These are phyloP conservation scores for Ascochyta lentis DNA, from an alignment of 2,329 filamentous ascomycete species.

Conservation along the genomic window DNA sequence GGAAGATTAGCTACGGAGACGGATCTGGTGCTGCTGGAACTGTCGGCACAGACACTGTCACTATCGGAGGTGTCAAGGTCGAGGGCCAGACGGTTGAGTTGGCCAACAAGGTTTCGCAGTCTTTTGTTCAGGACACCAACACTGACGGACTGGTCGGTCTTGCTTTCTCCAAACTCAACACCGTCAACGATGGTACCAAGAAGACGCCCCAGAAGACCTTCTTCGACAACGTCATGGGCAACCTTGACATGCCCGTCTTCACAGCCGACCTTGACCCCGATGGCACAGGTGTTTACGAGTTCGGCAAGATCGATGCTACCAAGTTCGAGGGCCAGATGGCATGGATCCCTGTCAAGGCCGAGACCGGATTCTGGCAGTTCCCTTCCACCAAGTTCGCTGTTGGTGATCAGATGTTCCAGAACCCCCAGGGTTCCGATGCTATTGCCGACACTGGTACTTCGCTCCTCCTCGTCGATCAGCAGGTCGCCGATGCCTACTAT, in stretches of 20 bases:
- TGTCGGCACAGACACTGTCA: conserved; percentile 73
- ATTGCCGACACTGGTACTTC: conserved; percentile 66
- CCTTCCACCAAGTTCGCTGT: conserved; percentile 64
- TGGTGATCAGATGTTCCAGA: conserved; percentile 60
- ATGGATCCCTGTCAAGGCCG: conserved; percentile 67
- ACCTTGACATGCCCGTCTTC: conserved; percentile 71
- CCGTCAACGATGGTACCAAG: conserved; percentile 56
- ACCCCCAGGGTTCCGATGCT: conserved; percentile 56
- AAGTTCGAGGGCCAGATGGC: conserved; percentile 69
- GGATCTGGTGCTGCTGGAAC: conserved; percentile 66
- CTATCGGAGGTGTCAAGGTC: conserved; percentile 70
- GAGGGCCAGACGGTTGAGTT: conserved; percentile 71
- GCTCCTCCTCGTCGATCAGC: conserved; percentile 65
- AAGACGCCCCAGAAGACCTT: conserved; percentile 73
- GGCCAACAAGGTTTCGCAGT: conserved; percentile 63
- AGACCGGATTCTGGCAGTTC: conserved; percentile 74
- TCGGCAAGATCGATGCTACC: conserved; percentile 70
- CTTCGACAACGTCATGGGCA: conserved; percentile 71
- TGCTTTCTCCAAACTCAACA: conserved; percentile 70
- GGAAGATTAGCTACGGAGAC: conserved; percentile 73
- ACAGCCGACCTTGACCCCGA: conserved; percentile 71
- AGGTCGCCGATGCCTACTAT: conserved; percentile 58
- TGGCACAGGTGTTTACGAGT: conserved; percentile 72
- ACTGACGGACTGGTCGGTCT: conserved; percentile 75
- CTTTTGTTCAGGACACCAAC: conserved; percentile 65